These are phyloP conservation scores for Talaromyces sp. DNA, from an alignment of 2,329 filamentous ascomycete genomes.

Conservation along the genomic window DNA sequence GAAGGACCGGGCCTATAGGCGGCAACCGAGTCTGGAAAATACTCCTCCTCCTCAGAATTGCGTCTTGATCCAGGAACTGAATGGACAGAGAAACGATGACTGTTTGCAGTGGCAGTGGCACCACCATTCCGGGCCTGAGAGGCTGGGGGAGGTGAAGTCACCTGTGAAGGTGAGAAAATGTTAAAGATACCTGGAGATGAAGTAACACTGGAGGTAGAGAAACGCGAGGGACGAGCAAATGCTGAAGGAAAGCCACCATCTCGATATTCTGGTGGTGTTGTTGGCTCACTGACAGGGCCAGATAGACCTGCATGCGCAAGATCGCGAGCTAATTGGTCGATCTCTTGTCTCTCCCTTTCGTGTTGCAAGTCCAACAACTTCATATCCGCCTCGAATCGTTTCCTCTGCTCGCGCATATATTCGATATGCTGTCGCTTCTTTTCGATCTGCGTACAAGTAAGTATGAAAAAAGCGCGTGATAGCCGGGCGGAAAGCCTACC, in stretches of 20 bases:
- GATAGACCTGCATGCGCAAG: constrained; percentile 57
- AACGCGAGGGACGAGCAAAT: constrained; percentile 79
- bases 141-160: constrained; percentile 70
- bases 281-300: constrained; percentile 87
- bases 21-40: constrained; percentile 57
- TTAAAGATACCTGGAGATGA: constrained; percentile 73
- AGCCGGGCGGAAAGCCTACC: constrained; percentile 20
- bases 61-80: constrained; percentile 83
- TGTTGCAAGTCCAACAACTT: constrained; percentile 82
- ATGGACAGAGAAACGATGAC: constrained; percentile 69
- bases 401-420: constrained; percentile 80
- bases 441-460: constrained; percentile 62
- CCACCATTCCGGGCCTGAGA: constrained; percentile 44
- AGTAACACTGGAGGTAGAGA: constrained; percentile 82
- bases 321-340: constrained; percentile 79
- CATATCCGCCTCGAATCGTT: constrained; percentile 88
- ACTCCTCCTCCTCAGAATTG: constrained; percentile 86
- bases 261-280: constrained; percentile 89
- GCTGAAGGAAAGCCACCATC: constrained; percentile 75
- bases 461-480: constrained; percentile 1
- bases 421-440: constrained; percentile 94
- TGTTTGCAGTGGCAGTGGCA: constrained; percentile 48
- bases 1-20: constrained; percentile 70
- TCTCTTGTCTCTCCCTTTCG: constrained; percentile 75
- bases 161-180: constrained; percentile 69